Percentiles rank a stretch among this genome's conserved stretches.
Conservation (phyloP, 1,284 basidiomycete species). For the Boletus semigastroideus region DNA sequence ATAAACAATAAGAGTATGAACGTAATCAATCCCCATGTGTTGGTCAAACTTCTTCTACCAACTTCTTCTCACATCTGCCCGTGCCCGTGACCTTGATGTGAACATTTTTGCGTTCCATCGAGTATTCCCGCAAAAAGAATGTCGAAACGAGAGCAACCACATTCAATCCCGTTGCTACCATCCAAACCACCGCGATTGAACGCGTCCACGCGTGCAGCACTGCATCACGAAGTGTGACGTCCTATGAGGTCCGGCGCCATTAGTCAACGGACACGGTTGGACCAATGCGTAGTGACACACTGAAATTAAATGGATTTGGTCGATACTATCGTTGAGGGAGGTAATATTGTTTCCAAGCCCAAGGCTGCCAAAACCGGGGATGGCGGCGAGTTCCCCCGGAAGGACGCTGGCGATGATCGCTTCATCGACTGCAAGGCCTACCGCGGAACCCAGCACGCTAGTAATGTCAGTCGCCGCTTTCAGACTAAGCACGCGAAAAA, state of each 20-base stretch:
- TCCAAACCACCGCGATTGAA: conserved; percentile 70
- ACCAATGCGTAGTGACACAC: conserved; percentile 36
- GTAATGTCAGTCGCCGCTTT: not conserved
- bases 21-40: no score
- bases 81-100: no score
- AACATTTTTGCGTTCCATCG: conserved; percentile 47
- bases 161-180: conserved; percentile 60
- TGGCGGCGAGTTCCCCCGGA: conserved; percentile 47
- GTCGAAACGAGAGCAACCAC: conserved; percentile 55
- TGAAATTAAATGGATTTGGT: conserved; percentile 50
- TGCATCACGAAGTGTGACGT: conserved; percentile 44
- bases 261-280: not conserved
- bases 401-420: conserved; percentile 66
- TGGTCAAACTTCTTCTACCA: no score
- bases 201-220: conserved; percentile 70
- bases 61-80: no score
- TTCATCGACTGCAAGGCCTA: conserved; percentile 71
- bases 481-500: not conserved
- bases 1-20: no score
- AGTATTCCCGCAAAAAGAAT: conserved; percentile 58
- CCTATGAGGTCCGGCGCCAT: conserved; percentile 33
- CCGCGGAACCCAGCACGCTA: conserved; percentile 69
- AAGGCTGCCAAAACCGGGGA: conserved; percentile 41
- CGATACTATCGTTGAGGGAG: conserved; percentile 54
- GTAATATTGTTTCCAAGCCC: conserved; percentile 48